phyloP scores from a whole-genome alignment of 2,329 filamentous ascomycete genomes.

The Clarireedia homoeocarpa region DNA sequence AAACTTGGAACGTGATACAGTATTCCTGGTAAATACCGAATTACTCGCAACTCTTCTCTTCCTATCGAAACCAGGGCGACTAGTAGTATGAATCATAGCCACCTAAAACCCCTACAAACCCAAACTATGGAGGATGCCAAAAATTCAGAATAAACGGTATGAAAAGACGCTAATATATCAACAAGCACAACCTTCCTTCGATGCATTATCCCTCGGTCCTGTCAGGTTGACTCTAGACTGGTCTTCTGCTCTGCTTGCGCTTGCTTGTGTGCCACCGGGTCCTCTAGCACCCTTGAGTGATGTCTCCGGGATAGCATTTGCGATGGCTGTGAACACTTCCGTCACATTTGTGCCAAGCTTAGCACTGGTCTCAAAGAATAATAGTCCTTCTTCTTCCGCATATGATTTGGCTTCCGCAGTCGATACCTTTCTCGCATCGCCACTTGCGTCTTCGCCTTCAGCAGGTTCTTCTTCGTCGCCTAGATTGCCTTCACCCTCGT shows the following conservation, averaged over 20 bases:
- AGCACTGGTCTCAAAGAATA: constrained; percentile 97
- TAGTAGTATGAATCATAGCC: constrained; percentile 17
- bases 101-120: constrained; percentile 17
- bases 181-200: constrained; percentile 89
- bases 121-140: constrained; percentile 10
- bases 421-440: constrained; percentile 78
- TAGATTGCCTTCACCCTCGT: constrained; percentile 44
- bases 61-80: constrained; percentile 20
- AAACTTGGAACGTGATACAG: neutral
- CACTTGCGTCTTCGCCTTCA: constrained; percentile 52
- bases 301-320: constrained; percentile 95
- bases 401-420: constrained; percentile 89
- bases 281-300: constrained; percentile 84
- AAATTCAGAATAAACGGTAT: constrained; percentile 13
- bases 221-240: constrained; percentile 74
- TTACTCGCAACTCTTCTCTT: constrained; percentile 1
- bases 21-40: neutral
- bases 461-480: constrained; percentile 39
- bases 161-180: constrained; percentile 32
- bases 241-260: constrained; percentile 54
- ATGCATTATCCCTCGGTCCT: constrained; percentile 62
- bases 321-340: constrained; percentile 96
- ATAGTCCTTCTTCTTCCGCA: constrained; percentile 84
- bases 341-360: constrained; percentile 93
- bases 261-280: constrained; percentile 48